Conservation (phyloP, 2,329 filamentous ascomycete species). For the Fusarium pseudocircinatum region DNA sequence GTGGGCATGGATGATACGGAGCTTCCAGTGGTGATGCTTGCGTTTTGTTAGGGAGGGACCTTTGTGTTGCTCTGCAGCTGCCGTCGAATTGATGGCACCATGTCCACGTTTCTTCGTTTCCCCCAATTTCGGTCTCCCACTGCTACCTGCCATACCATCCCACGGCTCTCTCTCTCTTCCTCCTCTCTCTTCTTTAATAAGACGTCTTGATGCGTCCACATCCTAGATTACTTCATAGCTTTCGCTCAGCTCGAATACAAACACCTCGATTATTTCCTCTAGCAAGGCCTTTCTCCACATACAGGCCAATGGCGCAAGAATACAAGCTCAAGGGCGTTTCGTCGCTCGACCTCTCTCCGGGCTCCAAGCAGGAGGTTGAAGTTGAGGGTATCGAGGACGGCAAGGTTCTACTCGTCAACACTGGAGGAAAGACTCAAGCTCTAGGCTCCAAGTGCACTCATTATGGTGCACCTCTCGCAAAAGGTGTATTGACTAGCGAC, state of each 20-base stretch:
- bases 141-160: background rate
- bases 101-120: slow-evolving; percentile 19
- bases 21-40: slow-evolving; percentile 31
- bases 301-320: slow-evolving; percentile 61
- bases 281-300: slow-evolving; percentile 39
- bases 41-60: slow-evolving; percentile 6
- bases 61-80: background rate
- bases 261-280: slow-evolving; percentile 8
- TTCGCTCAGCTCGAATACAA: slow-evolving; percentile 21
- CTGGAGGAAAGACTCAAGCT: slow-evolving; percentile 79
- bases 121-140: slow-evolving; percentile 10
- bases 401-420: slow-evolving; percentile 87
- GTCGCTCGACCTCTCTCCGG: slow-evolving; percentile 77
- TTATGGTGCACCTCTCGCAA: slow-evolving; percentile 89
- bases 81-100: slow-evolving; percentile 18
- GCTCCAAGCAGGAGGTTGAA: slow-evolving; percentile 88
- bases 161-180: background rate
- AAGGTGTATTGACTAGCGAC: slow-evolving; percentile 83
- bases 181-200: background rate
- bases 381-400: slow-evolving; percentile 88
- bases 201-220: slow-evolving; percentile 32
- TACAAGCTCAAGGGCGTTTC: slow-evolving; percentile 80
- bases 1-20: slow-evolving; percentile 29
- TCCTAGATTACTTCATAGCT: slow-evolving; percentile 21
- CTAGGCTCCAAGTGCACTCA: slow-evolving; percentile 87